Conservation (phyloP, 2,329 filamentous ascomycete genomes). For the Cladosporium sp. region DNA sequence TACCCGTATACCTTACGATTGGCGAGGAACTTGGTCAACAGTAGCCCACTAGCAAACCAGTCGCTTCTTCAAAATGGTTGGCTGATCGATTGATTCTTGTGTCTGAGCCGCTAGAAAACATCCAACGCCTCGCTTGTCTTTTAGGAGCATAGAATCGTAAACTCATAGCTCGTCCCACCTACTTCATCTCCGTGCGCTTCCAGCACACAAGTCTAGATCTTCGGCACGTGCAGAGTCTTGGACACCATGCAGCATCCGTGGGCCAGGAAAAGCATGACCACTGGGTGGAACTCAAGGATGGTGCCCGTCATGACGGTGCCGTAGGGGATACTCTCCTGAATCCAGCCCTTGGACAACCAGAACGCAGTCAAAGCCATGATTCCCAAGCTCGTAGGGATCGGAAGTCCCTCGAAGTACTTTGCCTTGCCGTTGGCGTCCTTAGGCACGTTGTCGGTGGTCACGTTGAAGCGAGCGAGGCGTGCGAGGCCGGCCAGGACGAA, state of each 20-base stretch:
- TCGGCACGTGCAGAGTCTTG: constrained; percentile 90
- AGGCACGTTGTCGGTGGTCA: constrained; percentile 80
- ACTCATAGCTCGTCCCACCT: constrained; percentile 9
- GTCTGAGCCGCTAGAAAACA: background rate
- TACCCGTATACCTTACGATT: too few relatives aligned
- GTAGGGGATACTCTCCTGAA: constrained; percentile 69
- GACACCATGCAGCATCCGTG: constrained; percentile 93
- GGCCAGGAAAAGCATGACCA: constrained; percentile 72
- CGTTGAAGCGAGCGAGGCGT: constrained; percentile 92
- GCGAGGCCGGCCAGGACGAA: constrained; percentile 95
- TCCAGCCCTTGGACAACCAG: constrained; percentile 77
- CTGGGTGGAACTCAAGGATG: constrained; percentile 74
- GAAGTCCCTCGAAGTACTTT: constrained; percentile 93
- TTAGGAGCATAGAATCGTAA: constrained; percentile 4
- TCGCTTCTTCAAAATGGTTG: background rate
- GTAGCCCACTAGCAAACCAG: background rate
- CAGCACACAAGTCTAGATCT: constrained; percentile 37
- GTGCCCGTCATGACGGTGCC: constrained; percentile 64
- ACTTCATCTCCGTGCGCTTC: background rate
- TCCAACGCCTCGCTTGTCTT: constrained; percentile 11
- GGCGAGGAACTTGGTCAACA: too few relatives aligned
- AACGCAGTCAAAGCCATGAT: constrained; percentile 82
- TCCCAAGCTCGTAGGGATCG: constrained; percentile 82
- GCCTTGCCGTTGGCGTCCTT: constrained; percentile 91
- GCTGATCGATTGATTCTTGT: background rate